Percentiles rank a stretch among this genome's conserved stretches.
Evolutionary conservation across 2,329 filamentous ascomycete species (phyloP).

Genomic region (Paraphaeosphaeria minitans): DNA sequence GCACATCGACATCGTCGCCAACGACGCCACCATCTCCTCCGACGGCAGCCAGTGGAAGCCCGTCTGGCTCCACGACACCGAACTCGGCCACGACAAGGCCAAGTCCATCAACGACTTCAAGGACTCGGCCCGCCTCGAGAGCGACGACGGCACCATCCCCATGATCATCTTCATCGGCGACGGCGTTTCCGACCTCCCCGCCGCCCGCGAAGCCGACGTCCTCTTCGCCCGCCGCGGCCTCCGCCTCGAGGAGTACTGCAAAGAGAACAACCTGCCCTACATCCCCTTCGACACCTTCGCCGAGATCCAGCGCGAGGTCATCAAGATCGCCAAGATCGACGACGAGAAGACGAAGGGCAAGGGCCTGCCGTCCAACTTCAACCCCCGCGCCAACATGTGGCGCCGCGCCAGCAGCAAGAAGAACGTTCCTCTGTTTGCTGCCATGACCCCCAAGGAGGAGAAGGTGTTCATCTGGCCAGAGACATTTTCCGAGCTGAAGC

Average conservation of each 20-base stretch:
- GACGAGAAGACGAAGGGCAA: conserved; percentile 64
- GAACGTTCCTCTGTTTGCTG: conserved; percentile 57
- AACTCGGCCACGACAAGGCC: conserved; percentile 71
- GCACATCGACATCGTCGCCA: conserved; percentile 70
- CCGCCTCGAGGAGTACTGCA: conserved; percentile 68
- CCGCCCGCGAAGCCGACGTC: conserved; percentile 69
- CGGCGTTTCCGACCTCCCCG: conserved; percentile 69
- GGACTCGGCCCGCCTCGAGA: conserved; percentile 57
- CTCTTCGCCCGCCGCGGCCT: conserved; percentile 70
- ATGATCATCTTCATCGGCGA: conserved; percentile 73
- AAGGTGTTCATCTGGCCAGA: conserved; percentile 66
- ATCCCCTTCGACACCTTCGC: conserved; percentile 69
- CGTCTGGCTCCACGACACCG: conserved; percentile 69
- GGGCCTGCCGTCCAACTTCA: conserved; percentile 66
- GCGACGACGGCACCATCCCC: conserved; percentile 66
- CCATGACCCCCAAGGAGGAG: conserved; percentile 62
- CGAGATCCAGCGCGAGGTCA: conserved; percentile 66
- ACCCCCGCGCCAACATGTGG: conserved; percentile 72
- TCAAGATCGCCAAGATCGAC: conserved; percentile 63
- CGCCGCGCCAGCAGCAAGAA: conserved; percentile 64
- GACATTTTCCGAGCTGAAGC: conserved; percentile 34
- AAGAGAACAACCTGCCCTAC: conserved; percentile 65
- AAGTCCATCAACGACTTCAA: conserved; percentile 67
- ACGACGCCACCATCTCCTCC: conserved; percentile 64
- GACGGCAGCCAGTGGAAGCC: conserved; percentile 67